Conservation (phyloP, 2,329 filamentous ascomycete genomes). For the Calonectria pseudoreteaudii region DNA sequence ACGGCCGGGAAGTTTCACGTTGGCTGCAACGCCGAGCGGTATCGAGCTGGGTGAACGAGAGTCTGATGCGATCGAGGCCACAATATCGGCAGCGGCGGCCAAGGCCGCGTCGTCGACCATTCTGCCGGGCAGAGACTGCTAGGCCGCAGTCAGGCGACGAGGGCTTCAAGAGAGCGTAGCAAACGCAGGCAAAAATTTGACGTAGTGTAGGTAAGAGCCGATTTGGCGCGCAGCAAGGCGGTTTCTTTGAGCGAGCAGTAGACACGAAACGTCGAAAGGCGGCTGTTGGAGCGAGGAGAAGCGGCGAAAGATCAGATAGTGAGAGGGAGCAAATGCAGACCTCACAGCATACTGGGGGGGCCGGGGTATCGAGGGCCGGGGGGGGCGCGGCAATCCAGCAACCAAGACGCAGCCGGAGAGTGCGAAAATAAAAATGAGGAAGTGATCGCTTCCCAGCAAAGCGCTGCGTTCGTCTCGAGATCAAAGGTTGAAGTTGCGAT, state of each 20-base stretch:
- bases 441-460: neutral
- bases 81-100: conserved; percentile 64
- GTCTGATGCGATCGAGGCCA: conserved; percentile 63
- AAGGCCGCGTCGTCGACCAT: conserved; percentile 69
- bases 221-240: conserved; percentile 3
- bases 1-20: conserved; percentile 81
- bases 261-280: conserved; percentile 3
- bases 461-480: conserved; percentile 10
- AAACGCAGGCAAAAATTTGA: neutral
- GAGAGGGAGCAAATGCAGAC: conserved; percentile 6
- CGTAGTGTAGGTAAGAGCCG: neutral
- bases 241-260: neutral
- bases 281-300: conserved; percentile 6
- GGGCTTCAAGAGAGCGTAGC: conserved; percentile 21
- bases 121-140: conserved; percentile 42
- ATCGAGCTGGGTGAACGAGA: conserved; percentile 53
- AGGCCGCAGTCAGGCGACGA: conserved; percentile 42
- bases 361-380: conserved; percentile 15
- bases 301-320: conserved; percentile 19
- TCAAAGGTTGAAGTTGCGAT: conserved; percentile 1
- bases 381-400: conserved; percentile 1
- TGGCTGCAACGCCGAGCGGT: conserved; percentile 56
- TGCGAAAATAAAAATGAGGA: neutral
- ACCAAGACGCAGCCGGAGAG: neutral
- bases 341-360: conserved; percentile 20